Percentiles rank a stretch among this genome's conserved stretches.
phyloP scores from a whole-genome alignment of 768 basidiomycete species.

The Serendipita indica region DNA sequence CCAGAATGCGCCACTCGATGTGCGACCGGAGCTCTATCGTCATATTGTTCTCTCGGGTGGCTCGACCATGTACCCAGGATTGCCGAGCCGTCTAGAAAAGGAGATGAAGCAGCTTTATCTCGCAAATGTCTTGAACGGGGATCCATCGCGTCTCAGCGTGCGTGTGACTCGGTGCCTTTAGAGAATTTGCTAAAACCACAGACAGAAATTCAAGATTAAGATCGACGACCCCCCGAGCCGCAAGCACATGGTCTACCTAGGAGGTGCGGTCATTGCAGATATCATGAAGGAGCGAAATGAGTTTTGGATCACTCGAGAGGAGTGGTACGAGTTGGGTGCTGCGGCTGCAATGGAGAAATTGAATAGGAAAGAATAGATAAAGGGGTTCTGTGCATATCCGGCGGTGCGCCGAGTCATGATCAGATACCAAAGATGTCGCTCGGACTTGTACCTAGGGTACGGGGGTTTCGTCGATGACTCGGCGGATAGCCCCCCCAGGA shows the following conservation, averaged over 20 bases:
- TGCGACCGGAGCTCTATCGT: constrained; percentile 85
- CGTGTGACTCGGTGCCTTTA: constrained; percentile 23
- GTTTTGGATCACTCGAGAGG: constrained; percentile 90
- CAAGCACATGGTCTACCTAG: constrained; percentile 99
- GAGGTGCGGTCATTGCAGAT: constrained; percentile 94
- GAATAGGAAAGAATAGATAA: constrained; percentile 2
- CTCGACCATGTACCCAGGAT: constrained; percentile 96
- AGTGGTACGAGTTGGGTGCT: constrained; percentile 84
- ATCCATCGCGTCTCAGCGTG: constrained; percentile 75
- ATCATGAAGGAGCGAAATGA: constrained; percentile 93
- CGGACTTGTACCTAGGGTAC: too few species aligned
- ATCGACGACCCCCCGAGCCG: constrained; percentile 97
- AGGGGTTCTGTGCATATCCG: not conserved
- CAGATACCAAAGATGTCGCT: too few species aligned
- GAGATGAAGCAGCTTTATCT: constrained; percentile 99
- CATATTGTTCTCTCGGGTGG: constrained; percentile 97
- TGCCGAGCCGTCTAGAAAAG: constrained; percentile 93
- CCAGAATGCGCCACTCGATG: constrained; percentile 78
- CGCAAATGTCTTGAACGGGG: constrained; percentile 69
- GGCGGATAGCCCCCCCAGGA: too few species aligned
- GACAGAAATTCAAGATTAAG: constrained; percentile 96
- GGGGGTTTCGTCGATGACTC: too few species aligned
- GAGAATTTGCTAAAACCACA: not conserved
- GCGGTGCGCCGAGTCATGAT: too few species aligned
- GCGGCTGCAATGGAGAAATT: not conserved